Conservation (phyloP, 345 rosid genomes). For the Combretum micranthum region DNA sequence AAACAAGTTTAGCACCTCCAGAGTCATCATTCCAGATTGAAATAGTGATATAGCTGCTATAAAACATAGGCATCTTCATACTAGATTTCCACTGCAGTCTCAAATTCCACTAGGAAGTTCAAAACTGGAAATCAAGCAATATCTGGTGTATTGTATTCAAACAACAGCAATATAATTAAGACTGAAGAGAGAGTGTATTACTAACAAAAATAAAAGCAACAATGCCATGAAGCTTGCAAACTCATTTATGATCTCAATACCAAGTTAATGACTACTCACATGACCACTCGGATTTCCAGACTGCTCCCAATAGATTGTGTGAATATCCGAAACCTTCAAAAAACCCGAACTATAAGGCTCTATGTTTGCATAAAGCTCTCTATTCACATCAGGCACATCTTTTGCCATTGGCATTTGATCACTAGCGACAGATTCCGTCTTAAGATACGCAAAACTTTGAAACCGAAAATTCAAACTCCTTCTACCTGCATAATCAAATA, state of each 20-base stretch:
- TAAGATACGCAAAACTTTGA: conserved; percentile 18
- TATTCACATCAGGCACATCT: conserved; percentile 29
- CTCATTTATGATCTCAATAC: not conserved
- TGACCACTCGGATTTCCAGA: conserved; percentile 87
- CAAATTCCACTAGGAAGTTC: no score
- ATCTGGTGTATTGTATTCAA: no score
- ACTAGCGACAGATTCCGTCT: conserved; percentile 23
- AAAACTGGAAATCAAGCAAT: no score
- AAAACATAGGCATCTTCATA: no score
- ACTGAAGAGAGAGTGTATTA: no score
- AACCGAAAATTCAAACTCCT: conserved; percentile 14
- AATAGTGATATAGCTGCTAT: no score
- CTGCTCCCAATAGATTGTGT: conserved; percentile 76
- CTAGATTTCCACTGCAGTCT: no score
- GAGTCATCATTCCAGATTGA: no score
- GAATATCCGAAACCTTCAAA: conserved; percentile 79
- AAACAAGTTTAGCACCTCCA: no score
- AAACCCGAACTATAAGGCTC: conserved; percentile 66
- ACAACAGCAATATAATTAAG: no score
- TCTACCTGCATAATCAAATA: conserved; percentile 24
- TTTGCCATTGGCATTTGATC: conserved; percentile 36
- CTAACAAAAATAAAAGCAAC: not conserved
- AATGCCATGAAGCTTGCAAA: conserved; percentile 1
- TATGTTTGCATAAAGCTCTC: conserved; percentile 45
- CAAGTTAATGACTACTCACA: conserved; percentile 30